Conservation (phyloP, 352 stramenopile species). For the Phytopythium chamaehyphon region DNA sequence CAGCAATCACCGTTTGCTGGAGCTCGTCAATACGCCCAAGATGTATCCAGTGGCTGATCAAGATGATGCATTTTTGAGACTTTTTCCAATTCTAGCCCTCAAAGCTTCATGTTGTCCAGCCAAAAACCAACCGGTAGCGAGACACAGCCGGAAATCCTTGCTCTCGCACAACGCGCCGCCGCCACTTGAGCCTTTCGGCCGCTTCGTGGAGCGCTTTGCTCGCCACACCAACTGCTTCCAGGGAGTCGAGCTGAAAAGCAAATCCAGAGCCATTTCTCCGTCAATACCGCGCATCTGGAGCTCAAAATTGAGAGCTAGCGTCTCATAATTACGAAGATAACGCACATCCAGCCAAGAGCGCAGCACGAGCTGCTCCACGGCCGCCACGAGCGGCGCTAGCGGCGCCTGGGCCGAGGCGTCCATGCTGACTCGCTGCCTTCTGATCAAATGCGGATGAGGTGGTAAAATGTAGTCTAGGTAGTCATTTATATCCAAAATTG, state of each 20-base stretch:
- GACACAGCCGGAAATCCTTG: slow-evolving; percentile 17
- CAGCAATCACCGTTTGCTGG: neutral
- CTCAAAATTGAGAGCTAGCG: neutral
- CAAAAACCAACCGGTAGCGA: slow-evolving; percentile 24
- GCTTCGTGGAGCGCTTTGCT: slow-evolving; percentile 14
- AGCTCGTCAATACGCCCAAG: slow-evolving; percentile 16
- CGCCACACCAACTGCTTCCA: slow-evolving; percentile 25
- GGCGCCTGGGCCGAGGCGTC: neutral
- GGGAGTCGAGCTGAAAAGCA: slow-evolving; percentile 22
- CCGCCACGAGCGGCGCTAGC: slow-evolving; percentile 1
- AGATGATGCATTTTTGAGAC: no score
- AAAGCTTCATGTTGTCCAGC: neutral
- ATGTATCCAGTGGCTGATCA: slow-evolving; percentile 36
- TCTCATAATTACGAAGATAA: neutral
- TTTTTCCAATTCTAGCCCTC: no score
- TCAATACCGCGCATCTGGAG: neutral
- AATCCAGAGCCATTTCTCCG: neutral
- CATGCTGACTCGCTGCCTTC: neutral
- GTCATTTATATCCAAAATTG: neutral
- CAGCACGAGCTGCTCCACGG: slow-evolving; percentile 31
- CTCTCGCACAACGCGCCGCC: slow-evolving; percentile 14
- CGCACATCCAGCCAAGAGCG: slow-evolving; percentile 41
- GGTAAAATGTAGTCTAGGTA: neutral
- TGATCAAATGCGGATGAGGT: no score
- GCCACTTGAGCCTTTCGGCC: slow-evolving; percentile 26